phyloP scores from a whole-genome alignment of 108 stramenopile genomes.

The Skeletonema tropicum region DNA sequence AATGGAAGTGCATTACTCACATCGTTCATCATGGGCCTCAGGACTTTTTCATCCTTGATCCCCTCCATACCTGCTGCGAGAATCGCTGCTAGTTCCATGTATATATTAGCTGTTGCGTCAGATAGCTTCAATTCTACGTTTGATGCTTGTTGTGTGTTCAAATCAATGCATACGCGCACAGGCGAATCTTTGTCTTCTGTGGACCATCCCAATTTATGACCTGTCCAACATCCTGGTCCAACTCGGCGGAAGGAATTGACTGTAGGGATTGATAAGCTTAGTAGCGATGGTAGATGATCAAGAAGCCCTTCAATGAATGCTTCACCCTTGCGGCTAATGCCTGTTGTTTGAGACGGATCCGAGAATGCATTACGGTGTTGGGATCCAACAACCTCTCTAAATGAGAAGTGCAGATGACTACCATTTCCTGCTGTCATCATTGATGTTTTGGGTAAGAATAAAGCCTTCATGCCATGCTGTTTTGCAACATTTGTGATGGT shows the following conservation, averaged over 20 bases:
- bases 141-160: slow-evolving; percentile 46
- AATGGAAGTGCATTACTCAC: background rate
- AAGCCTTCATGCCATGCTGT: slow-evolving; percentile 53
- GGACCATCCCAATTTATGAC: slow-evolving; percentile 66
- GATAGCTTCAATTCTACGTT: slow-evolving; percentile 78
- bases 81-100: slow-evolving; percentile 72
- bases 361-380: slow-evolving; percentile 42
- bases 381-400: slow-evolving; percentile 38
- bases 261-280: slow-evolving; percentile 74
- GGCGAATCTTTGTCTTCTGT: slow-evolving; percentile 80
- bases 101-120: slow-evolving; percentile 74
- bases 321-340: slow-evolving; percentile 48
- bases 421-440: slow-evolving; percentile 73
- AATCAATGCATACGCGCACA: slow-evolving; percentile 66
- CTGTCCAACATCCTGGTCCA: slow-evolving; percentile 90
- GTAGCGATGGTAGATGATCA: slow-evolving; percentile 62
- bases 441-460: slow-evolving; percentile 79
- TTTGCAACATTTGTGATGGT: slow-evolving; percentile 72
- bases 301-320: slow-evolving; percentile 83
- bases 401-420: slow-evolving; percentile 76
- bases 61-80: slow-evolving; percentile 73
- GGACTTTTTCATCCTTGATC: slow-evolving; percentile 29
- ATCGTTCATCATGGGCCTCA: slow-evolving; percentile 51
- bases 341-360: slow-evolving; percentile 21
- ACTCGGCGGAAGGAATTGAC: slow-evolving; percentile 78